These are phyloP conservation scores for Metschnikowia arizonensis DNA, from an alignment of 805 yeast species.

Conservation along the genomic window DNA sequence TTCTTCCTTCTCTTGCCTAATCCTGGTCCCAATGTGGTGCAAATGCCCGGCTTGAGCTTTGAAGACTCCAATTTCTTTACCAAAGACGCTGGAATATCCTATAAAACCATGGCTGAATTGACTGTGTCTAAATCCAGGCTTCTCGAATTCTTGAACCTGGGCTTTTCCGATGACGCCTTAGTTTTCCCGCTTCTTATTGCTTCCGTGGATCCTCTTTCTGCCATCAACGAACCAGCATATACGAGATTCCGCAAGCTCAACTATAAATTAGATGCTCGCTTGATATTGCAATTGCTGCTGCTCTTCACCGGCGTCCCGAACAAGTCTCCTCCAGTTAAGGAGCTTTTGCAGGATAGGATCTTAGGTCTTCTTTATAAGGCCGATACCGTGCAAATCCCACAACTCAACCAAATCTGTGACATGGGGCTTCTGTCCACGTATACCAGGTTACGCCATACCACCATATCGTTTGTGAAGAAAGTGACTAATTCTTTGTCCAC, in stretches of 20 bases:
- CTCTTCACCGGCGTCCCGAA: conserved; percentile 50
- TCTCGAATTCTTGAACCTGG: conserved; percentile 38
- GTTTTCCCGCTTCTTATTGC: conserved; percentile 58
- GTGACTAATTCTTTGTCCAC: no score
- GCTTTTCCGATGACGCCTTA: conserved; percentile 35
- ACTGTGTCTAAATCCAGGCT: conserved; percentile 25
- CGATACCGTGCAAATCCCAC: conserved; percentile 40
- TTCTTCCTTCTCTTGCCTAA: conserved; percentile 55
- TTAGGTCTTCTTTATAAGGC: conserved; percentile 50
- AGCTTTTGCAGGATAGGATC: conserved; percentile 54
- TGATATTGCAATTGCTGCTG: conserved; percentile 42
- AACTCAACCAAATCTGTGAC: conserved; percentile 48
- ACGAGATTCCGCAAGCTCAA: conserved; percentile 47
- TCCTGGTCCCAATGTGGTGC: conserved; percentile 22
- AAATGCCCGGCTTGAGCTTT: conserved; percentile 61
- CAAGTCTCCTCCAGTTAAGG: conserved; percentile 48
- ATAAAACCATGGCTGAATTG: conserved; percentile 46
- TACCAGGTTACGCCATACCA: conserved; percentile 48
- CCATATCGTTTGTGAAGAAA: conserved; percentile 65
- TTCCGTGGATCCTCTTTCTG: conserved; percentile 53
- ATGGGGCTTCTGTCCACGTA: conserved; percentile 58
- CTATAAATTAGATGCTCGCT: conserved; percentile 49
- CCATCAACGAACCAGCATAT: conserved; percentile 52
- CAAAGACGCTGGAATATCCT: conserved; percentile 61
- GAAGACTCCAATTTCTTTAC: conserved; percentile 61